Percentiles rank a stretch among this genome's conserved stretches.
Conservation (phyloP, 306 rosid species). For the Quercus suber region DNA sequence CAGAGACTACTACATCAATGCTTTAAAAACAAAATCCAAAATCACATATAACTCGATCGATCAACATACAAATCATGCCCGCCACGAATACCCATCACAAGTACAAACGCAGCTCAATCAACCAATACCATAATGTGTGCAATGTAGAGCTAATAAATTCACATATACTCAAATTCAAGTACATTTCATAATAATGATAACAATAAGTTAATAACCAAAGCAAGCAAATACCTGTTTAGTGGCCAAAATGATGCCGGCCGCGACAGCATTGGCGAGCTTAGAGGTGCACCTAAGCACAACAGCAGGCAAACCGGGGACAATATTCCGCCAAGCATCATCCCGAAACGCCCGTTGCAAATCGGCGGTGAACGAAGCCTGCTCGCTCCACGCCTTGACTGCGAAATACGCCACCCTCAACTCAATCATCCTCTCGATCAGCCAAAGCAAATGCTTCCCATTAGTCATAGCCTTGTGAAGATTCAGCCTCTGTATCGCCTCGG, state of each 20-base stretch:
- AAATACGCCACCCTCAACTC: constrained; percentile 82
- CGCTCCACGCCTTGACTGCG: constrained; percentile 84
- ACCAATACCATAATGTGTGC: neutral
- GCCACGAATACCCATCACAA: too few relatives aligned
- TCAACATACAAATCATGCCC: too few relatives aligned
- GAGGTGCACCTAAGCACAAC: constrained; percentile 77
- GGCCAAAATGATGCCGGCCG: constrained; percentile 71
- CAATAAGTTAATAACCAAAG: neutral
- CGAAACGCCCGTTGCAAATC: constrained; percentile 82
- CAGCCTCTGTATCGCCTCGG: constrained; percentile 85
- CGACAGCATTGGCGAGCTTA: constrained; percentile 74
- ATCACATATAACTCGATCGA: too few relatives aligned
- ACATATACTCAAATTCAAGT: too few relatives aligned
- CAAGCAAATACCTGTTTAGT: constrained; percentile 51
- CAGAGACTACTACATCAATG: too few relatives aligned
- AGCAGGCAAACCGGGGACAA: constrained; percentile 85
- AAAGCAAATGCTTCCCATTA: constrained; percentile 65
- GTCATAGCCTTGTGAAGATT: constrained; percentile 84
- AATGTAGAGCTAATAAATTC: too few relatives aligned
- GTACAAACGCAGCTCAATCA: neutral
- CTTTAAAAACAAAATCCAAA: too few relatives aligned
- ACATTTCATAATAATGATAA: too few relatives aligned
- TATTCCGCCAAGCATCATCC: constrained; percentile 82
- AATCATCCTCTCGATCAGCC: constrained; percentile 94
- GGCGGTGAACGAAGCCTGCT: constrained; percentile 61